A percentile compares a stretch with the other conserved stretches of the same genome.
Evolutionary conservation across 495 filamentous ascomycete genomes (phyloP).

Genomic region (Daldinia concentrica): DNA sequence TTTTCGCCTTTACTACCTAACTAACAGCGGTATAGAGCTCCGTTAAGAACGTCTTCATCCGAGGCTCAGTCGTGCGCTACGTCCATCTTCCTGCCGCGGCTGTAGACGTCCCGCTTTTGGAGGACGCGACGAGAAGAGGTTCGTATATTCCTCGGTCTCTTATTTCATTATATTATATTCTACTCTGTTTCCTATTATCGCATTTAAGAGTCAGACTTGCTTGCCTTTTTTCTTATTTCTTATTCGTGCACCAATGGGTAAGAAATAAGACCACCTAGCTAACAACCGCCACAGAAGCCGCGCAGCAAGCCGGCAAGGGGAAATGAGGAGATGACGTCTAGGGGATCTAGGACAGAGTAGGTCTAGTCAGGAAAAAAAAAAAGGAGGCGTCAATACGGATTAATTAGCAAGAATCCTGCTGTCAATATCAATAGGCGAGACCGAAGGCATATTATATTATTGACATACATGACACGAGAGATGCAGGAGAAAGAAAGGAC

Average conservation of each 20-base stretch:
- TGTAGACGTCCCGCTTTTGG: conserved; percentile 88
- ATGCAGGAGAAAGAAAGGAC: neutral
- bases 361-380: neutral
- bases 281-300: conserved; percentile 49
- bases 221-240: too few relatives aligned
- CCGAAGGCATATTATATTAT: neutral
- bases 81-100: conserved; percentile 88
- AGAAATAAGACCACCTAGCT: neutral
- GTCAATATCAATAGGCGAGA: neutral
- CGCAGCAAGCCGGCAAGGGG: conserved; percentile 54
- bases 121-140: conserved; percentile 97
- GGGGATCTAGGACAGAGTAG: neutral
- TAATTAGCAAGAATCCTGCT: neutral
- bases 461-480: neutral
- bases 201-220: too few relatives aligned
- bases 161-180: too few relatives aligned
- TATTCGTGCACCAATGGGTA: neutral
- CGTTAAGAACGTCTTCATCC: conserved; percentile 98
- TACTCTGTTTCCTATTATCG: too few relatives aligned
- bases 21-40: conserved; percentile 58
- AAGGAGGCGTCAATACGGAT: neutral
- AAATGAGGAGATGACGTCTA: conserved; percentile 43
- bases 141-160: conserved; percentile 40
- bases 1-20: too few relatives aligned
- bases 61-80: conserved; percentile 95